Base-by-base conservation (phyloP, 192 early-diverging fungal genomes). In the Kickxella alabastrina region DNA sequence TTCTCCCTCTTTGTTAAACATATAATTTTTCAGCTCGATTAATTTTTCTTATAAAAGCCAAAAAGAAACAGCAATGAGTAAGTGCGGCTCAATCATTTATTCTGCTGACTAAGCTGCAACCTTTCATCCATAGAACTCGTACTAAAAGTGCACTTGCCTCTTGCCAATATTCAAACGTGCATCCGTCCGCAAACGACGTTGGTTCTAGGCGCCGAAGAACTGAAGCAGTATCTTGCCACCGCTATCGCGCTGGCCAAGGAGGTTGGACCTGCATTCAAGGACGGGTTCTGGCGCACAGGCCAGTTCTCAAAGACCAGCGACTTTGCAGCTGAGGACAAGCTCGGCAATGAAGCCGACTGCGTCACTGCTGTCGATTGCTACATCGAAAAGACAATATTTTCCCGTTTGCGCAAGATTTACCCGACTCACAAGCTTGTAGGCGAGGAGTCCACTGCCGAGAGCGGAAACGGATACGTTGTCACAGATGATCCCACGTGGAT, bases 391-490 rank as follows among this genome's bases (percentile, higher is more conserved):
- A 73, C 83, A 26, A 79, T 95, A 9, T 83, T 87, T 45, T 48
- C 57, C 10, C 68, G 79, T 17, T 72, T 95, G 36, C 71, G 62
- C 25, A 29, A 47, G 0, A 62, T 73, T 7, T 88, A 80, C 65
- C 91, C 92, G 2, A 27, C 37, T 0, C 87, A 92, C 71, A 71
- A 68, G 62, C 91, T 98, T 58, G 88, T 98, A 29, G 95, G 95
- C 47, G 90, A 97, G 57, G 92, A 95, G 54, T 82, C 87, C 3
- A 77, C 82, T 19, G 80, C 89, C 15, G 81, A 66, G 55, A 29
- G 21, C 19, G 71, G 60, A n/a, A 39, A 68, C 23, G 83, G 73
- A 26, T 79, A 77, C 56, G 46, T 47, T 7, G 65, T 90, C 34
- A 85, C 85, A 15, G 59, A 87, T 53, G 77, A 80, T 13, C 90